Percentiles rank a stretch among this genome's conserved stretches.
Evolutionary conservation across 1,284 basidiomycete genomes (phyloP).

Genomic region (Leccinum fallax): DNA sequence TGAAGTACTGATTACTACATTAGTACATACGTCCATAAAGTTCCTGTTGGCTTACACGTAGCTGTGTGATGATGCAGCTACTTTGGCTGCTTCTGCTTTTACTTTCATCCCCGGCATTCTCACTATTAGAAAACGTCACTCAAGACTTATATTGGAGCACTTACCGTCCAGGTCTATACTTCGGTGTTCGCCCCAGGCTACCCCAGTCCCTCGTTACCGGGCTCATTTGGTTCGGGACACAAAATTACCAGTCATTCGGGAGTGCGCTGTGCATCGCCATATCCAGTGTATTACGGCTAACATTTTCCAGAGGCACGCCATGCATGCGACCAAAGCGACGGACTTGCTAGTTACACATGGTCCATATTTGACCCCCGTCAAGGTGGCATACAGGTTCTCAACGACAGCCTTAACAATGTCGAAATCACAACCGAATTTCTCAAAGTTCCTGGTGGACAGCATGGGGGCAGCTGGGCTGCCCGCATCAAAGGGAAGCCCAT

Average conservation of each 20-base stretch:
- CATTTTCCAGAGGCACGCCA: slow-evolving; percentile 69
- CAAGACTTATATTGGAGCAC: slow-evolving; percentile 86
- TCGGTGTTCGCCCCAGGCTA: slow-evolving; percentile 83
- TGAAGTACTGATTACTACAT: neutral
- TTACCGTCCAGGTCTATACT: slow-evolving; percentile 91
- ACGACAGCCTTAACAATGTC: slow-evolving; percentile 83
- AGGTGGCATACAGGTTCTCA: slow-evolving; percentile 84
- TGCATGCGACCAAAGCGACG: slow-evolving; percentile 88
- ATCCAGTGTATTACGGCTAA: slow-evolving; percentile 6
- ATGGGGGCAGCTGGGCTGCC: slow-evolving; percentile 90
- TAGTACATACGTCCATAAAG: neutral
- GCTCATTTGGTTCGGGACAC: slow-evolving; percentile 88
- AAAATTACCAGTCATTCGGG: slow-evolving; percentile 72
- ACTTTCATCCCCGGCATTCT: slow-evolving; percentile 19
- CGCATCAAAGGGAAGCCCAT: slow-evolving; percentile 85
- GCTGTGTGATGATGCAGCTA: slow-evolving; percentile 19
- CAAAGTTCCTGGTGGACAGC: slow-evolving; percentile 76
- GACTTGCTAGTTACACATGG: slow-evolving; percentile 83
- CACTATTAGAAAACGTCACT: slow-evolving; percentile 43
- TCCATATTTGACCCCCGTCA: slow-evolving; percentile 84
- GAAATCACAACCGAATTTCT: slow-evolving; percentile 83
- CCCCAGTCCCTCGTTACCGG: slow-evolving; percentile 90
- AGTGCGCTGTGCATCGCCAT: slow-evolving; percentile 46
- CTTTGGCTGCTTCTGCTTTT: slow-evolving; percentile 35
- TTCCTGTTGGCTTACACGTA: neutral